Conservation (phyloP, 306 rosid species). For the Vigna angularis region DNA sequence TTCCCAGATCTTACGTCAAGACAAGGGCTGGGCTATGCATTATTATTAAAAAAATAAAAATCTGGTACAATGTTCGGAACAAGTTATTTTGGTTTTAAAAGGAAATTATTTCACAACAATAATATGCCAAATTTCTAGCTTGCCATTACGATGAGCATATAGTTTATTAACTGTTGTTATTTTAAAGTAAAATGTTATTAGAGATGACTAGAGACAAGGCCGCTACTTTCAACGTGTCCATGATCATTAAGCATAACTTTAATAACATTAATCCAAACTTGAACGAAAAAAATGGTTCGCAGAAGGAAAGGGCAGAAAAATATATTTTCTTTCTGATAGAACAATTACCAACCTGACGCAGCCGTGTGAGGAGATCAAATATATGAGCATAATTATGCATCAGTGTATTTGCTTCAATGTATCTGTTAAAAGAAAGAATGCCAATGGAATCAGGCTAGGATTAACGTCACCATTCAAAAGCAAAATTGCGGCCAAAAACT, state of each 20-base stretch:
- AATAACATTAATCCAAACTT: constrained; percentile 16
- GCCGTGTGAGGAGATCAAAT: constrained; percentile 91
- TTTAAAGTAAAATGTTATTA: not conserved
- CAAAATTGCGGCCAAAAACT: not conserved
- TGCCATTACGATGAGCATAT: not conserved
- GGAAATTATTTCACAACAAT: not conserved
- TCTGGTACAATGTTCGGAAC: not conserved
- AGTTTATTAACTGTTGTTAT: not conserved
- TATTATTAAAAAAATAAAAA: not conserved
- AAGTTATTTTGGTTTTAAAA: constrained; percentile 25
- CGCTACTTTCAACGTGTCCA: not conserved
- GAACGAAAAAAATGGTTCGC: not conserved
- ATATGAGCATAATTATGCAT: constrained; percentile 87
- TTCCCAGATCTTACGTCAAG: not conserved
- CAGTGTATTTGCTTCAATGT: constrained; percentile 70
- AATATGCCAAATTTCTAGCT: not conserved
- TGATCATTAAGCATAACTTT: not conserved
- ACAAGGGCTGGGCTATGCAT: not conserved
- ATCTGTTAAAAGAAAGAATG: constrained; percentile 60
- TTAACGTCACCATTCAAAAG: not conserved
- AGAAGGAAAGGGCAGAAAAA: not conserved
- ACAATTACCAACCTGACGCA: constrained; percentile 76
- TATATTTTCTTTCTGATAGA: not conserved
- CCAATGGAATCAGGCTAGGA: constrained; percentile 17
- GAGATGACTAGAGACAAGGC: constrained; percentile 16